phyloP scores from a whole-genome alignment of 2,329 filamentous ascomycete genomes.

The Cryphonectria parasitica region DNA sequence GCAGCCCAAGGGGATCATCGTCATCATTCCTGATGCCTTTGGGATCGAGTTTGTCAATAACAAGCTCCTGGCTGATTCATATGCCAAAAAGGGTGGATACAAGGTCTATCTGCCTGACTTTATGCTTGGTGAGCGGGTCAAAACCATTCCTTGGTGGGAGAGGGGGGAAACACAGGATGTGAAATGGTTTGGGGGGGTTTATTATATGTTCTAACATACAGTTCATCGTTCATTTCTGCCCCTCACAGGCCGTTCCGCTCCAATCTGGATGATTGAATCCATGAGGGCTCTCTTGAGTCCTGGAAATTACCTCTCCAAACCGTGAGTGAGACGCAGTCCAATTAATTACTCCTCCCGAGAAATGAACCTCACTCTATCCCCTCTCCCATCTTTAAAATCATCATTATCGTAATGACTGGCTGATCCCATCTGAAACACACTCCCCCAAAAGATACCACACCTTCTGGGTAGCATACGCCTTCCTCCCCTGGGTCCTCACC shows the following conservation, averaged over 20 bases:
- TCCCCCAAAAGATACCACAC: slow-evolving; percentile 34
- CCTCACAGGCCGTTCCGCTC: slow-evolving; percentile 37
- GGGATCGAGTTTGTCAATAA: slow-evolving; percentile 59
- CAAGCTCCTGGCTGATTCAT: slow-evolving; percentile 56
- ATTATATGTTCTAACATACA: background rate
- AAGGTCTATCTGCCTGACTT: slow-evolving; percentile 61
- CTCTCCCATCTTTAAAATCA: too few relatives aligned
- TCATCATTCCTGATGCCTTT: slow-evolving; percentile 60
- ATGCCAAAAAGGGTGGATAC: slow-evolving; percentile 54
- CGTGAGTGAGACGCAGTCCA: slow-evolving; percentile 33
- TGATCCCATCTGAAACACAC: background rate
- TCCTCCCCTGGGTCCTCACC: slow-evolving; percentile 40
- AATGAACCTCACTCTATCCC: too few relatives aligned
- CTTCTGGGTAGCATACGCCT: slow-evolving; percentile 32
- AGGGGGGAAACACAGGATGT: background rate
- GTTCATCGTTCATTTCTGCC: background rate
- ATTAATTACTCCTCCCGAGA: too few relatives aligned
- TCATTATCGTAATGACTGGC: background rate
- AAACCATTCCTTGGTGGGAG: background rate
- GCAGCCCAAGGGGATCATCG: slow-evolving; percentile 50
- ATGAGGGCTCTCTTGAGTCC: slow-evolving; percentile 35
- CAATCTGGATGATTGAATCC: slow-evolving; percentile 37
- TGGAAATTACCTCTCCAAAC: slow-evolving; percentile 36
- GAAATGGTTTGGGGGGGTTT: background rate
- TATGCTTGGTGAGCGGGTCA: slow-evolving; percentile 44